Percentiles rank a stretch among this genome's conserved stretches.
Conservation (phyloP, 1,284 basidiomycete genomes). For the Trametes hirsuta region DNA sequence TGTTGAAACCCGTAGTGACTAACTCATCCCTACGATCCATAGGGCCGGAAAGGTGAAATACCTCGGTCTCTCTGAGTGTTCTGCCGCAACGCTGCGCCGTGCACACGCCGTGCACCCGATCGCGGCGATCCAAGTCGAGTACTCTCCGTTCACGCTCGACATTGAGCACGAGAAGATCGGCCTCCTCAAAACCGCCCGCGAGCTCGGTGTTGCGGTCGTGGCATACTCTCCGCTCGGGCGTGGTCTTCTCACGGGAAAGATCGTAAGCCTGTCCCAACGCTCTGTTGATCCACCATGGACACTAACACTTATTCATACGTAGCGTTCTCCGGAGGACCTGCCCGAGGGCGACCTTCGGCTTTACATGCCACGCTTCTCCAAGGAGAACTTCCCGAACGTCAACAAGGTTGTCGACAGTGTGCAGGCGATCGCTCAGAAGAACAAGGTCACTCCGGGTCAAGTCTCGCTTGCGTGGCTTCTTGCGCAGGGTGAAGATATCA, state of each 20-base stretch:
- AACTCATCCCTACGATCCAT: neutral
- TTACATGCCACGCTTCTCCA: conserved; percentile 39
- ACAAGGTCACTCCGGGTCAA: conserved; percentile 43
- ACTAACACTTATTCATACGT: conserved; percentile 15
- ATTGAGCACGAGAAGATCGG: conserved; percentile 35
- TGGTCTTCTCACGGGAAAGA: conserved; percentile 59
- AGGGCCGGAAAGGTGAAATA: conserved; percentile 45
- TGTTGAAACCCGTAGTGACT: neutral
- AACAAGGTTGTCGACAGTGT: conserved; percentile 45
- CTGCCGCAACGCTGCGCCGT: conserved; percentile 44
- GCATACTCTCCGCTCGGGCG: conserved; percentile 47
- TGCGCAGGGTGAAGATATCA: conserved; percentile 40
- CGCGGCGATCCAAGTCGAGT: conserved; percentile 47
- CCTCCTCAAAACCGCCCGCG: conserved; percentile 34
- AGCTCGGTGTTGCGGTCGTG: conserved; percentile 39
- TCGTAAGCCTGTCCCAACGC: conserved; percentile 35
- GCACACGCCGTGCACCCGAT: conserved; percentile 45
- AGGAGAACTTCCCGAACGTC: conserved; percentile 50
- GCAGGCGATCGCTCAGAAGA: conserved; percentile 35
- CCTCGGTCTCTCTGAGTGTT: conserved; percentile 49
- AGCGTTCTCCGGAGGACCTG: conserved; percentile 56
- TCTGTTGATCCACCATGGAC: neutral
- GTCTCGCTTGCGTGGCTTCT: conserved; percentile 50
- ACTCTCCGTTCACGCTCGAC: conserved; percentile 45
- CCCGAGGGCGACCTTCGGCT: conserved; percentile 50